Evolutionary conservation across 1,284 basidiomycete genomes (phyloP).

Genomic region (Bothia castanella): DNA sequence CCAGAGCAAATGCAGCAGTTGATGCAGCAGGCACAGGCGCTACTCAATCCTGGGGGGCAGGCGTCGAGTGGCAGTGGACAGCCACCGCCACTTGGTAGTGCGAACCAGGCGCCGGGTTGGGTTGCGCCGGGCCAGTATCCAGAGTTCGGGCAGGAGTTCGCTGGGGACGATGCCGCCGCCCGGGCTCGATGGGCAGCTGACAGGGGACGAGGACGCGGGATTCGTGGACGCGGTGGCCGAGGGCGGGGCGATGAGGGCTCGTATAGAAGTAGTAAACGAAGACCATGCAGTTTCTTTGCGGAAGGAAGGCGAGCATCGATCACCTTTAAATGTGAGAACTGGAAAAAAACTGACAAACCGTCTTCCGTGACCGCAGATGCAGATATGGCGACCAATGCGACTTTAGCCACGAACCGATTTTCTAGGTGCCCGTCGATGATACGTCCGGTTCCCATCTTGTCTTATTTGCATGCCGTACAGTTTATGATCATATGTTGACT

Average conservation of each 20-base stretch:
- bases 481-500: conserved; percentile 14
- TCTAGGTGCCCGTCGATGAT: conserved; percentile 16
- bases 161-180: conserved; percentile 37
- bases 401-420: conserved; percentile 61
- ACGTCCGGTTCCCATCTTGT: conserved; percentile 1
- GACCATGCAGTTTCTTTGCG: conserved; percentile 82
- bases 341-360: conserved; percentile 44
- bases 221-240: conserved; percentile 40
- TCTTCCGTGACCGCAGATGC: conserved; percentile 60
- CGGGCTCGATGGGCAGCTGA: conserved; percentile 41
- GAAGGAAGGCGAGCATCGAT: conserved; percentile 80
- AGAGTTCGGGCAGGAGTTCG: conserved; percentile 34
- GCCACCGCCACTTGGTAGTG: conserved; percentile 25
- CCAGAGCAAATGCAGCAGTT: conserved; percentile 62
- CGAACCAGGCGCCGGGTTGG: conserved; percentile 29
- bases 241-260: conserved; percentile 47
- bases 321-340: conserved; percentile 37
- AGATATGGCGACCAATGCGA: conserved; percentile 82
- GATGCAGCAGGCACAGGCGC: conserved; percentile 49
- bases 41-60: conserved; percentile 27
- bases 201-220: conserved; percentile 38
- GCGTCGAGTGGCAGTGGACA: conserved; percentile 21
- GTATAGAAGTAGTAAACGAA: conserved; percentile 74
- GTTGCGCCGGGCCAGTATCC: conserved; percentile 28
- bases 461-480: conserved; percentile 17